Conservation (phyloP, 2,329 filamentous ascomycete species). For the Onygenales sp. region DNA sequence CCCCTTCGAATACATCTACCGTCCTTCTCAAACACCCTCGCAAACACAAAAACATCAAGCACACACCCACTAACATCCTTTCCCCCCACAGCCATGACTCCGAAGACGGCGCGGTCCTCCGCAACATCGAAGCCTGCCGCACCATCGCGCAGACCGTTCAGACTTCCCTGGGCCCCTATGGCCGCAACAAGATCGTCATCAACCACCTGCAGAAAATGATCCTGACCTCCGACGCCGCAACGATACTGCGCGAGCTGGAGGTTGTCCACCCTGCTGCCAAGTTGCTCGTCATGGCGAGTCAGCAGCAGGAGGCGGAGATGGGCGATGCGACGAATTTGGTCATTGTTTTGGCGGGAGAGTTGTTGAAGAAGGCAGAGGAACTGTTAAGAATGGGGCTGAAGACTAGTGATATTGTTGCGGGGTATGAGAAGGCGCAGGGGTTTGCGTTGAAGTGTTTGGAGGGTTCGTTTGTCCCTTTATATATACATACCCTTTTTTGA, state of each 20-base stretch:
- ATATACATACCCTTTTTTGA: not conserved
- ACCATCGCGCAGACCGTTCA: slow-evolving; percentile 93
- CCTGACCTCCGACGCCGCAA: slow-evolving; percentile 92
- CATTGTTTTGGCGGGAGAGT: slow-evolving; percentile 87
- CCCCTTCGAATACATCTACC: slow-evolving; percentile 5
- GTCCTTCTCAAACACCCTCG: slow-evolving; percentile 2
- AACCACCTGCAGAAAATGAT: slow-evolving; percentile 99
- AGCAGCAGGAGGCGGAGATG: slow-evolving; percentile 99
- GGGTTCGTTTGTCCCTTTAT: slow-evolving; percentile 33
- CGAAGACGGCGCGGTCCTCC: slow-evolving; percentile 96
- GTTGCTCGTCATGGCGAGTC: slow-evolving; percentile 94
- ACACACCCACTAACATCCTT: slow-evolving; percentile 4
- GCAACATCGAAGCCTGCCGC: slow-evolving; percentile 97
- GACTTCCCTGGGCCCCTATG: slow-evolving; percentile 93
- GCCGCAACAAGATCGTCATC: slow-evolving; percentile 99
- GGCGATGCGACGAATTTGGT: slow-evolving; percentile 97
- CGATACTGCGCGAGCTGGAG: slow-evolving; percentile 93
- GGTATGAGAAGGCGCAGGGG: slow-evolving; percentile 89
- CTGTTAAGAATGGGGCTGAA: slow-evolving; percentile 93
- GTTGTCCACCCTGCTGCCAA: slow-evolving; percentile 98
- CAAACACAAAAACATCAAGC: not conserved
- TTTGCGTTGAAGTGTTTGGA: slow-evolving; percentile 79
- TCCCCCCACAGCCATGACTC: slow-evolving; percentile 70
- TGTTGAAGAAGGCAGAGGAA: slow-evolving; percentile 95
- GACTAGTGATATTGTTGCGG: slow-evolving; percentile 92